phyloP scores from a whole-genome alignment of 23 red algal genomes.

The Gracilariopsis chorda region DNA sequence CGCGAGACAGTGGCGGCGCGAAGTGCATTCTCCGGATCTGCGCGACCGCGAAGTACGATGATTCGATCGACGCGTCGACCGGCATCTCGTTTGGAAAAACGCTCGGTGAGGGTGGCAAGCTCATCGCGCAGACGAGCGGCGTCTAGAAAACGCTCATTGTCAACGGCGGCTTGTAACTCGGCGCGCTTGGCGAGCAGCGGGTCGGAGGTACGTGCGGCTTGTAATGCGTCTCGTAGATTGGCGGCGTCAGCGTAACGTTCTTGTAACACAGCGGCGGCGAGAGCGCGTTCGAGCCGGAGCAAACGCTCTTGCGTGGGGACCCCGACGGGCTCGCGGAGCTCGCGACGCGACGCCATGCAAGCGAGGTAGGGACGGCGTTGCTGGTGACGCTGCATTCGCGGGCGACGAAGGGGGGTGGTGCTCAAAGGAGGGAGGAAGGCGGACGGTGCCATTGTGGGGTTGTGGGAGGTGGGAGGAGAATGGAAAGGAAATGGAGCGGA shows the following conservation, averaged over 20 bases:
- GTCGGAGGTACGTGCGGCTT: slow-evolving; percentile 43
- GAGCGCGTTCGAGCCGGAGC: slow-evolving; percentile 58
- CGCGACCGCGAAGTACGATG: slow-evolving; percentile 26
- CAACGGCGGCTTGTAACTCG: slow-evolving; percentile 40
- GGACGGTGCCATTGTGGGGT: slow-evolving; percentile 1
- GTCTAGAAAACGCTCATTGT: slow-evolving; percentile 31
- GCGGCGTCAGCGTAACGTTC: slow-evolving; percentile 66
- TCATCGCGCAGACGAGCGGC: slow-evolving; percentile 65
- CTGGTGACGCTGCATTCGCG: slow-evolving; percentile 9
- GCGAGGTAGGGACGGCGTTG: not conserved
- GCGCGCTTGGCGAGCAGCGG: slow-evolving; percentile 52
- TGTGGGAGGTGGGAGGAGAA: not conserved
- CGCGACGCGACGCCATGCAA: slow-evolving; percentile 1
- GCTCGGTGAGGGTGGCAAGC: slow-evolving; percentile 34
- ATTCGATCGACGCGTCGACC: slow-evolving; percentile 53
- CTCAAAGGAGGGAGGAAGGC: slow-evolving; percentile 18
- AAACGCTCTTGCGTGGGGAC: slow-evolving; percentile 46
- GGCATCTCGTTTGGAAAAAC: slow-evolving; percentile 17
- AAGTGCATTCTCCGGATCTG: slow-evolving; percentile 27
- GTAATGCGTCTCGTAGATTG: slow-evolving; percentile 38
- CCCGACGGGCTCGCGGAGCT: not conserved
- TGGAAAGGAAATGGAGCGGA: too few relatives aligned
- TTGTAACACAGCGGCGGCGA: slow-evolving; percentile 46
- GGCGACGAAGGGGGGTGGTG: slow-evolving; percentile 22
- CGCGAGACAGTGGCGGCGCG: slow-evolving; percentile 45